phyloP scores from a whole-genome alignment of 192 early-diverging fungal species.

The Coemansia asiatica region DNA sequence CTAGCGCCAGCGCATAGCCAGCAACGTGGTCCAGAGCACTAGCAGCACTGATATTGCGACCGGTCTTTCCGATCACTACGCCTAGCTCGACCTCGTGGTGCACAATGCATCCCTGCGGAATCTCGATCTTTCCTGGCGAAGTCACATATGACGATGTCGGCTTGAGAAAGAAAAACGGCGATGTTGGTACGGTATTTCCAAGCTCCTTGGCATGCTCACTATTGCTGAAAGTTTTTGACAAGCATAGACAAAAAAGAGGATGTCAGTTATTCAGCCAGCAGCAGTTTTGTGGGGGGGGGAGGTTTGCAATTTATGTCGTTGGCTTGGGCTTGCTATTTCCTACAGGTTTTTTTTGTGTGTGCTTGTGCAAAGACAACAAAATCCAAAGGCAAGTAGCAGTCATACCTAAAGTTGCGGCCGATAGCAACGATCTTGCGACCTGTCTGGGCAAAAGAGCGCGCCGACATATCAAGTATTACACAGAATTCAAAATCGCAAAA shows the following conservation, averaged over 20 bases:
- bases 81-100: slow-evolving; percentile 95
- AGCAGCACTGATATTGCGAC: slow-evolving; percentile 66
- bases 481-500: background rate
- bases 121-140: slow-evolving; percentile 70
- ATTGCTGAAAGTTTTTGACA: no score
- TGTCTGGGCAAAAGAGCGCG: slow-evolving; percentile 39
- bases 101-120: slow-evolving; percentile 73
- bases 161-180: slow-evolving; percentile 94
- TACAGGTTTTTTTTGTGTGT: no score
- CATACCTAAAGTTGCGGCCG: slow-evolving; percentile 83
- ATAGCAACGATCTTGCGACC: slow-evolving; percentile 93
- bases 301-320: no score
- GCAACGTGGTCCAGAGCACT: slow-evolving; percentile 67
- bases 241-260: background rate
- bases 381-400: no score
- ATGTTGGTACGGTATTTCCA: slow-evolving; percentile 82
- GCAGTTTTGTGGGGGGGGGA: no score
- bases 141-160: slow-evolving; percentile 79
- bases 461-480: slow-evolving; percentile 15
- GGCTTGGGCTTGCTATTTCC: no score
- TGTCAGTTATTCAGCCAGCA: background rate
- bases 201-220: slow-evolving; percentile 94
- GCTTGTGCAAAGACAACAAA: no score
- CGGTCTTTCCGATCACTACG: slow-evolving; percentile 82
- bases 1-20: slow-evolving; percentile 83